Evolutionary conservation across 2,329 filamentous ascomycete genomes (phyloP), one percentile per base, ranked within the genome.

Genomic region (Xylaria multiplex): DNA sequence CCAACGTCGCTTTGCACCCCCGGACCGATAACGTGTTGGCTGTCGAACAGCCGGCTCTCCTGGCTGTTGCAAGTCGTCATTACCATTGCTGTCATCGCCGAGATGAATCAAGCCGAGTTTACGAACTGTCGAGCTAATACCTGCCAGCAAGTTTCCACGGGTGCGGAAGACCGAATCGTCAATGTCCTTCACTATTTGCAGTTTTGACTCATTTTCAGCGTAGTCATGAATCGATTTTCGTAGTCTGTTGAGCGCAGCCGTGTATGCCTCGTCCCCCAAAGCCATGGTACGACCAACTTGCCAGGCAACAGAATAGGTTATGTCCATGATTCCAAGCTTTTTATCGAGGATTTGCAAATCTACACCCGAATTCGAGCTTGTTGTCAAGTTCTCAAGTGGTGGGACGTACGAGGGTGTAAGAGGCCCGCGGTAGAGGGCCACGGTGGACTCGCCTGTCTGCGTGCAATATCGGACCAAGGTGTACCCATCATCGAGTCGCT

Each of bases 301-400:
- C 82, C 82, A 84, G 0, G 82, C 82, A 0, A 73, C 60, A 0
- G 77, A 78, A 69, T 84, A 84, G 0, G 78, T 79, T 0, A 83
- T 57, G 64, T 84, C 82, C 77, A 83, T 81, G 5, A 84, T 69
- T 0, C 79, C 79, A 0, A 78, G 4, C 1, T 77, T 43, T 7
- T 68, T 60, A 50, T 84, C 82, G 0, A 83, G 59, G 19, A 84
- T 77, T 62, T 81, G 77, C n/a, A 81, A 69, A 35, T 82, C 77
- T 0, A 65, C 55, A 0, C 78, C 77, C 0, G 71, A 76, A 46
- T 74, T 81, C 7, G 81, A 82, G 16, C 59, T 32, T 35, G 11
- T 46, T 65, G 60, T 64, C 42, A 70, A 14, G 22, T 62, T 50
- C 2, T 46, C 46, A 3, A 43, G 43, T 16, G 19, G 59, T 0